Conservation (phyloP, 1,284 basidiomycete species). For the Anthracocystis panici-leucophaei region DNA sequence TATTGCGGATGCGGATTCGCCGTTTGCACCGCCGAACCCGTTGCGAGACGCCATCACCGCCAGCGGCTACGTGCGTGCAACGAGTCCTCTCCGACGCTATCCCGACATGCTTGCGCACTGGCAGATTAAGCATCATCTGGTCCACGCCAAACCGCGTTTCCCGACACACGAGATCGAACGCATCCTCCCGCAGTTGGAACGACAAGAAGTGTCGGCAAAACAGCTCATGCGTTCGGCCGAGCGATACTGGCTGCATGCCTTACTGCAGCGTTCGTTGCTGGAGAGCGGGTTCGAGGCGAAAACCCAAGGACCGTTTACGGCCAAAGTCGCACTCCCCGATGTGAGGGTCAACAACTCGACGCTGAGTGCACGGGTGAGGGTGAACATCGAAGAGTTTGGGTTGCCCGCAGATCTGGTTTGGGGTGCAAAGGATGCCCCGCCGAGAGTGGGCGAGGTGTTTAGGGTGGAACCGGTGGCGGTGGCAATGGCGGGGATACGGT, state of each 20-base stretch:
- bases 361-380: conserved; percentile 33
- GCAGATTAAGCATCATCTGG: conserved; percentile 86
- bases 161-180: conserved; percentile 7
- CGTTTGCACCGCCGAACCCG: not conserved
- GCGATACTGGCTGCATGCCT: conserved; percentile 47
- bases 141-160: conserved; percentile 18
- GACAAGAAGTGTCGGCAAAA: conserved; percentile 45
- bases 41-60: conserved; percentile 22
- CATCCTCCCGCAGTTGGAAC: conserved; percentile 43
- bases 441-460: conserved; percentile 19
- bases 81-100: conserved; percentile 88
- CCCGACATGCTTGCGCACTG: conserved; percentile 88
- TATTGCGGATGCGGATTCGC: conserved; percentile 71
- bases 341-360: conserved; percentile 35
- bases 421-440: conserved; percentile 16
- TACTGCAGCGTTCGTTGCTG: conserved; percentile 29
- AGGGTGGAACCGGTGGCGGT: conserved; percentile 23
- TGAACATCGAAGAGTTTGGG: conserved; percentile 38
- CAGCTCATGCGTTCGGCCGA: conserved; percentile 36
- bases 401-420: conserved; percentile 48
- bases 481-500: conserved; percentile 33
- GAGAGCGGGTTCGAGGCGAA: not conserved
- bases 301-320: conserved; percentile 15
- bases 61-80: conserved; percentile 79
- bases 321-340: conserved; percentile 37